A percentile compares a stretch with the other conserved stretches of the same genome.
Evolutionary conservation across 2,329 filamentous ascomycete species (phyloP).

Genomic region (Gremmenia infestans): DNA sequence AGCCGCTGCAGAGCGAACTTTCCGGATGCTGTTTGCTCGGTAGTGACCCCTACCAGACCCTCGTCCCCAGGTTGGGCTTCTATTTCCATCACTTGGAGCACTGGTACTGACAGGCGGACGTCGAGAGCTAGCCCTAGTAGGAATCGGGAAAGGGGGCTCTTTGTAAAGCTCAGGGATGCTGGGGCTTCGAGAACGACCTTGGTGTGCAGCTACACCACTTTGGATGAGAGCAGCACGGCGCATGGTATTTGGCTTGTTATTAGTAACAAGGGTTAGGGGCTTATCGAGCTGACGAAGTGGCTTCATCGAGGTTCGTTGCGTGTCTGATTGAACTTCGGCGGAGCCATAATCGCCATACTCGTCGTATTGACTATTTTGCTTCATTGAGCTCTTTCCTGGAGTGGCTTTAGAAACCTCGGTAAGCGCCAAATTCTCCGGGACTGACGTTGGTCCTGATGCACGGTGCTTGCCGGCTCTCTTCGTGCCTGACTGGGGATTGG

Average conservation of each 20-base stretch:
- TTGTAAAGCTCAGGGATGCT: conserved; percentile 52
- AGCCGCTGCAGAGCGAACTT: conserved; percentile 76
- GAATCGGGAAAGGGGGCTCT: conserved; percentile 86
- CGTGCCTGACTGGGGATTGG: conserved; percentile 39
- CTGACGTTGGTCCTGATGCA: conserved; percentile 22
- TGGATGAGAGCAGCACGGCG: conserved; percentile 77
- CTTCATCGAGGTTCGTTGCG: conserved; percentile 16
- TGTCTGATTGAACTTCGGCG: conserved; percentile 18
- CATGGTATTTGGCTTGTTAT: conserved; percentile 48
- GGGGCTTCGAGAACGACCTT: conserved; percentile 58
- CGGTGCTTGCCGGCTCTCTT: conserved; percentile 16
- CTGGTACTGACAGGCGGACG: conserved; percentile 63
- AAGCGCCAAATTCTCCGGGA: conserved; percentile 26
- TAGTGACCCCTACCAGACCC: conserved; percentile 46
- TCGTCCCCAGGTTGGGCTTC: conserved; percentile 67
- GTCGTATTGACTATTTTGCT: conserved; percentile 14
- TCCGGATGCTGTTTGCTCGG: conserved; percentile 64
- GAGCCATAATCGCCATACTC: conserved; percentile 16
- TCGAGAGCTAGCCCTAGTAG: conserved; percentile 80
- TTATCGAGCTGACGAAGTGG: conserved; percentile 28
- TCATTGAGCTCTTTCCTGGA: conserved; percentile 13
- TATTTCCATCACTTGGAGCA: conserved; percentile 62
- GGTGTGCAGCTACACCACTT: conserved; percentile 68
- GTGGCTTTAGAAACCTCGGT: conserved; percentile 15
- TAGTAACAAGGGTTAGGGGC: conserved; percentile 27